These are phyloP conservation scores for Sabuloglossum arenarium DNA, from an alignment of 495 filamentous ascomycete species.

Conservation along the genomic window DNA sequence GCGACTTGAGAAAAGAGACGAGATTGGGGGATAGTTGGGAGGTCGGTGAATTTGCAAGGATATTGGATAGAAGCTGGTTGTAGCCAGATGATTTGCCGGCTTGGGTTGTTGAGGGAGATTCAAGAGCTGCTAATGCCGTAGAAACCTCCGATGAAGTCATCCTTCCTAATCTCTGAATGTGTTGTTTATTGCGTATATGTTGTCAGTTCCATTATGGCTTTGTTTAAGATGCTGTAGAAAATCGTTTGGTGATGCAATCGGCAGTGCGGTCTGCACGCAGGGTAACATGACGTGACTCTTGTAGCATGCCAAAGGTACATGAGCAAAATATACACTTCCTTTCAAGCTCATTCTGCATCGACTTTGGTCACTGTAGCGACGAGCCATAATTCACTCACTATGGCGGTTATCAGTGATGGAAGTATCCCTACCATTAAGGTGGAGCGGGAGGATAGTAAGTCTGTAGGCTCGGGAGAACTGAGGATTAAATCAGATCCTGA, in stretches of 20 bases:
- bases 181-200: too few species aligned
- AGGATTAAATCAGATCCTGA: conserved; percentile 53
- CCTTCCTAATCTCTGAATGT: background rate
- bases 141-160: conserved; percentile 41
- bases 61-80: conserved; percentile 41
- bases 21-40: conserved; percentile 40
- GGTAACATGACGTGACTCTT: background rate
- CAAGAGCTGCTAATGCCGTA: conserved; percentile 31
- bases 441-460: background rate
- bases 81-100: conserved; percentile 38
- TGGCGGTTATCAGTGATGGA: background rate
- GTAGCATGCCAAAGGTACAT: background rate
- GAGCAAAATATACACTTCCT: background rate
- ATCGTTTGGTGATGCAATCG: too few species aligned
- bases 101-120: conserved; percentile 27
- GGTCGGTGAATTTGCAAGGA: conserved; percentile 33
- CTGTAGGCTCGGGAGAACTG: background rate
- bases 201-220: too few species aligned
- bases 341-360: background rate
- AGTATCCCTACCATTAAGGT: conserved; percentile 3
- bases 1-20: conserved; percentile 41
- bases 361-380: background rate
- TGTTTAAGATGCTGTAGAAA: too few species aligned
- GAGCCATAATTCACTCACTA: background rate
- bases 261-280: background rate